Evolutionary conservation across 495 filamentous ascomycete genomes (phyloP).

Genomic region (Lepidopterella palustris): DNA sequence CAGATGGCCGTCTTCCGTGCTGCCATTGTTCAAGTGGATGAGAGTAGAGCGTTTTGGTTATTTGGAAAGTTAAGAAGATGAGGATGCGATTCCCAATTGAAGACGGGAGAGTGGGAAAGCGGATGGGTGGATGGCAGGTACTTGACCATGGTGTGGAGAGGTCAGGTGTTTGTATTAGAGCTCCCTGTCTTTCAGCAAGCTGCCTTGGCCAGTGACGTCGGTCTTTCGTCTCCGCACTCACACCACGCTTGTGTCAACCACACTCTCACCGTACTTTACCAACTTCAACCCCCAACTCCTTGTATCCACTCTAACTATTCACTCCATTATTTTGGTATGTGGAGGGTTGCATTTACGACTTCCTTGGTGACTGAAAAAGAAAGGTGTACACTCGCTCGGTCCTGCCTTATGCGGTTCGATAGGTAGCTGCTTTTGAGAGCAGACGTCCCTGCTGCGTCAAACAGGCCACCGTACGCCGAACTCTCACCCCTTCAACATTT

Average conservation of each 20-base stretch:
- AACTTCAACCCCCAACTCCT: too few relatives aligned
- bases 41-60: neutral
- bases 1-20: slow-evolving; percentile 12
- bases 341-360: too few relatives aligned
- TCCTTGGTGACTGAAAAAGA: too few relatives aligned
- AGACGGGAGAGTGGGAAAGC: neutral
- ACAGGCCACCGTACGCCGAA: too few relatives aligned
- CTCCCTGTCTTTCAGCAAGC: neutral
- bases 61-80: neutral
- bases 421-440: too few relatives aligned
- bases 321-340: too few relatives aligned
- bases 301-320: neutral
- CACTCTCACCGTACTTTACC: neutral
- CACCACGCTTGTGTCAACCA: slow-evolving; percentile 43
- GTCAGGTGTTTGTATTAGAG: slow-evolving; percentile 1
- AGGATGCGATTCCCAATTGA: neutral
- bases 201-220: slow-evolving; percentile 6
- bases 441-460: too few relatives aligned
- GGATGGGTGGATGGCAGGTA: slow-evolving; percentile 32
- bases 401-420: too few relatives aligned
- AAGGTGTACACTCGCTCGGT: too few relatives aligned
- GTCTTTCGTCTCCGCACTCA: slow-evolving; percentile 41
- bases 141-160: slow-evolving; percentile 2
- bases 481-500: too few relatives aligned
- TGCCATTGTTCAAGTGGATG: slow-evolving; percentile 25